Evolutionary conservation across 352 stramenopile species (phyloP), one percentile per base, ranked within the genome.

Genomic region (Globisporangium uncinulatum): DNA sequence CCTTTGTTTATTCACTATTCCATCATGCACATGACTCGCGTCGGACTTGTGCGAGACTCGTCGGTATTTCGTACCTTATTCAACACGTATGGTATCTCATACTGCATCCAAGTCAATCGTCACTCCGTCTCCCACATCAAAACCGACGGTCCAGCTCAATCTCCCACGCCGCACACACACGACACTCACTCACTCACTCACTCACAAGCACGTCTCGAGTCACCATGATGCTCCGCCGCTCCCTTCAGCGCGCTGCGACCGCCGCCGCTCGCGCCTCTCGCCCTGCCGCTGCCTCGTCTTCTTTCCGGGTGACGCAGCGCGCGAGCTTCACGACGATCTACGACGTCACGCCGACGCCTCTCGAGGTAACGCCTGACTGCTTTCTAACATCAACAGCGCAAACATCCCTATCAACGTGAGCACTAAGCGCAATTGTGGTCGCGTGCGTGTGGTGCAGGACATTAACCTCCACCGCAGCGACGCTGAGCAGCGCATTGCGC

Each of bases 401-500:
- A 9, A 37, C 24, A 29, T 29, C 4, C 24, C 24, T 29, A 29
- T 29, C 24, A 29, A 29, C 24, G 24, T 29, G 24, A 29, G 15
- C 19, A 47, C 42, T 46, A 3, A 46, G 14, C 20, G n/a, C 17
- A 20, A 32, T 14, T 5, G 21, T 54, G 47, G 29, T 47, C 5
- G 15, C 10, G 4, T 50, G 51, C 48, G 44, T 58, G 44, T 58
- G 31, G 44, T 58, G 31, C 67, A 92, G 82, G 81, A 92, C 56
- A 70, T 81, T 32, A 92, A 92, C 65, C 79, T 76, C 51, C 84
- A 95, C 72, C 82, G 86, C 62, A 97, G 89, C 59, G 86, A 97
- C 66, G 90, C 92, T 0, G 86, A 98, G 70, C 61, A 83, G 57
- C 82, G 89, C 51, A 94, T 98, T 55, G 84, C 81, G 49, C 48